Conservation (phyloP, 2,329 filamentous ascomycete genomes). For the Aspergillus pseudoglaucus region DNA sequence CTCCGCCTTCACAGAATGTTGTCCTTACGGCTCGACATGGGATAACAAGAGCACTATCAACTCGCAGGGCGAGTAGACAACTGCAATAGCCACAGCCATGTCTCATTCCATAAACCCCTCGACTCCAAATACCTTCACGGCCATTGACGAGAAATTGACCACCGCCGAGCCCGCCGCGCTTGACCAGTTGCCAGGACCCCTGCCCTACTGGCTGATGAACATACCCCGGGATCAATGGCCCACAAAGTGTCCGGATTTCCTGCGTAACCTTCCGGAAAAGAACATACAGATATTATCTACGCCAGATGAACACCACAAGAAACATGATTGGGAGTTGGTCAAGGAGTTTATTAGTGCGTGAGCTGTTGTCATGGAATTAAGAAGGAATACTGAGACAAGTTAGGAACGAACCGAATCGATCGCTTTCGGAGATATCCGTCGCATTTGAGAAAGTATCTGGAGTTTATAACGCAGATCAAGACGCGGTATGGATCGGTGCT, state of each 20-base stretch:
- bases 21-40: too few species aligned
- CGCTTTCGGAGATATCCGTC: constrained; percentile 70
- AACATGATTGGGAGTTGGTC: constrained; percentile 65
- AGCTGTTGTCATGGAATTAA: constrained; percentile 1
- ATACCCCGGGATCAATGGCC: constrained; percentile 58
- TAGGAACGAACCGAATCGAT: constrained; percentile 62
- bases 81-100: background rate
- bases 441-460: constrained; percentile 69
- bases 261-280: constrained; percentile 58
- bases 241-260: constrained; percentile 63
- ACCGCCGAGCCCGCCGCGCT: constrained; percentile 10
- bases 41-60: background rate
- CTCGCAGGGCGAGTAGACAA: background rate
- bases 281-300: constrained; percentile 65
- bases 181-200: constrained; percentile 9
- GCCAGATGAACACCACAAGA: constrained; percentile 58
- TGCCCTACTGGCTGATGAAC: constrained; percentile 80
- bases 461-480: constrained; percentile 59
- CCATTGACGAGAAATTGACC: constrained; percentile 16
- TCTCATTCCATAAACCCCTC: background rate
- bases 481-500: constrained; percentile 68
- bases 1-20: background rate
- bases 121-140: constrained; percentile 17
- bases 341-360: constrained; percentile 51
- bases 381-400: background rate